Evolutionary conservation across 257 asterid genomes (phyloP), one percentile per base, ranked within the genome.

Genomic region (Echites panduratus): DNA sequence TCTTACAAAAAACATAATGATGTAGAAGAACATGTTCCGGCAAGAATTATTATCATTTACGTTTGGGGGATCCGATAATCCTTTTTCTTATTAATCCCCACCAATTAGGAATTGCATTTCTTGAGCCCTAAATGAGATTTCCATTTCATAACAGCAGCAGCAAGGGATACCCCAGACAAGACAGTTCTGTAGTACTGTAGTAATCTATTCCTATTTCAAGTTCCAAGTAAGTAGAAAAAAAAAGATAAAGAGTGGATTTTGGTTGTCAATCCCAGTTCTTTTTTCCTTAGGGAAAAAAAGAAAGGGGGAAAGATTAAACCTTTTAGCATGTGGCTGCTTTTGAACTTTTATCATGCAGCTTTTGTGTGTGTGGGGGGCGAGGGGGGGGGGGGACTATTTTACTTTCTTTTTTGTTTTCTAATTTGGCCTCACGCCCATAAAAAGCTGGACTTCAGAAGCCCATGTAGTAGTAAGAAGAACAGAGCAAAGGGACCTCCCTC

Each of bases 261-360:
- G 38, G 75, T 75, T 53, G 70, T 41, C 45, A 41, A 4, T 7
- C 7, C 45, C 7, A 41, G 7, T 2, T 41, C 45, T 41, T 3
- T 48, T 49, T 19, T 49, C 4, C 11, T 45, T n/a, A n/a, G n/a
- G n/a, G n/a, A n/a, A 29, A 43, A 24, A 56, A 40, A 59, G 7
- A 19, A 72, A 54, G 47, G 26, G 52, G 59, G 77, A 71, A 35
- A 32, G 38, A 32, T 32, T 32, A 44, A 68, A 32, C 41, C 66
- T 75, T 80, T 79, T 45, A 32, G 79, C 84, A 75, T 78, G 87
- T 80, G 90, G 84, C 48, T 74, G 88, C 82, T 76, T 81, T 76
- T 66, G 76, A 54, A 79, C 76, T 83, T 82, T 79, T 76, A 71
- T 75, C 52, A 76, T 76, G 69, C 58, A 35, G 66, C 75, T 63